Evolutionary conservation across 2,329 filamentous ascomycete species (phyloP).

Genomic region (Periconia digitata): DNA sequence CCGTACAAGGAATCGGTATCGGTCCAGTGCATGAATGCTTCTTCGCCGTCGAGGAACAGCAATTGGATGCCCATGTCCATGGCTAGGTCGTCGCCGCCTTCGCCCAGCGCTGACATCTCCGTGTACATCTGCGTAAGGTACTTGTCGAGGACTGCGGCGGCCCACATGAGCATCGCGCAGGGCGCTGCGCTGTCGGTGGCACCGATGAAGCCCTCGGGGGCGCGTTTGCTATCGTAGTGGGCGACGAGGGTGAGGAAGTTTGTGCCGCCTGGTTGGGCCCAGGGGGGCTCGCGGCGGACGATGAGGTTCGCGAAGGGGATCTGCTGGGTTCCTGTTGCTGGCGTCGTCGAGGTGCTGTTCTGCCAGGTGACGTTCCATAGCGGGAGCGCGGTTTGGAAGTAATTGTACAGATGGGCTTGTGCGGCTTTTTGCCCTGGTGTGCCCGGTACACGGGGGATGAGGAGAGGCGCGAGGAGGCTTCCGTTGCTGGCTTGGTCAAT

Average conservation of each 20-base stretch:
- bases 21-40: conserved; percentile 83
- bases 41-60: conserved; percentile 87
- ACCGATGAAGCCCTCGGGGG: conserved; percentile 84
- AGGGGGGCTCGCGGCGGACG: conserved; percentile 84
- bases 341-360: conserved; percentile 85
- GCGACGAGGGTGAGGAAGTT: conserved; percentile 83
- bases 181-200: conserved; percentile 92
- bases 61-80: conserved; percentile 85
- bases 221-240: conserved; percentile 86
- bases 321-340: conserved; percentile 67
- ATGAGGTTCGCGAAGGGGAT: conserved; percentile 88
- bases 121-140: conserved; percentile 83
- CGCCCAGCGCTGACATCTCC: conserved; percentile 59
- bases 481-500: conserved; percentile 72
- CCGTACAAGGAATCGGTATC: conserved; percentile 85
- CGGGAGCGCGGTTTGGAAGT: conserved; percentile 74
- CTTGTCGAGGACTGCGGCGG: conserved; percentile 75
- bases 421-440: conserved; percentile 73
- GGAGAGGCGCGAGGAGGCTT: conserved; percentile 78
- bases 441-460: conserved; percentile 85
- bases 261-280: conserved; percentile 72
- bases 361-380: conserved; percentile 81
- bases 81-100: conserved; percentile 61
- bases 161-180: conserved; percentile 90
- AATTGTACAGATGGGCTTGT: conserved; percentile 79